Conservation (phyloP, 1,284 basidiomycete genomes). For the Peniophora sp. region DNA sequence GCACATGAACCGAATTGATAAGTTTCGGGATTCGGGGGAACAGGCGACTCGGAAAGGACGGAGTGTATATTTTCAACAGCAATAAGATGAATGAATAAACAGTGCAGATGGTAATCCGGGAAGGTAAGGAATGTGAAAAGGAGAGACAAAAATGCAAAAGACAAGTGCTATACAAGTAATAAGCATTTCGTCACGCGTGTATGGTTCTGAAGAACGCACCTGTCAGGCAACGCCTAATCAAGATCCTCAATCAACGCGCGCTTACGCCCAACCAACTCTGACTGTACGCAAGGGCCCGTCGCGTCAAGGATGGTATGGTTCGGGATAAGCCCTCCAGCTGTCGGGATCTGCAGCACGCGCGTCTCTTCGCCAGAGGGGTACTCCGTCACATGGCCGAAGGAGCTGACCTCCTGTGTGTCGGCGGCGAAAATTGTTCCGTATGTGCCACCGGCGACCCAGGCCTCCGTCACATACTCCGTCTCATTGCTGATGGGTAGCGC, state of each 20-base stretch:
- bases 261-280: neutral
- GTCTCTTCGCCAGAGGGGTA: slow-evolving; percentile 12
- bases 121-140: too few species aligned
- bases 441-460: slow-evolving; percentile 12
- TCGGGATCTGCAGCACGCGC: slow-evolving; percentile 13
- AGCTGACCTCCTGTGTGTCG: slow-evolving; percentile 10
- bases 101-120: too few species aligned
- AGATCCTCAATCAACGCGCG: slow-evolving; percentile 4
- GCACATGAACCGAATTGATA: too few species aligned
- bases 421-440: slow-evolving; percentile 15
- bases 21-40: too few species aligned
- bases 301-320: slow-evolving; percentile 8
- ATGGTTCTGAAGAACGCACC: too few species aligned
- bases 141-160: too few species aligned
- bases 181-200: too few species aligned
- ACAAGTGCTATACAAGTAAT: too few species aligned
- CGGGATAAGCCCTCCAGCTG: slow-evolving; percentile 8
- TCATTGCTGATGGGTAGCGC: slow-evolving; percentile 1
- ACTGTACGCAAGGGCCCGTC: slow-evolving; percentile 7
- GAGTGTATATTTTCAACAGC: too few species aligned
- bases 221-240: slow-evolving; percentile 1
- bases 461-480: slow-evolving; percentile 4
- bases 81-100: too few species aligned
- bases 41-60: too few species aligned
- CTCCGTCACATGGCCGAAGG: slow-evolving; percentile 9